Conservation (phyloP, 1,284 basidiomycete species). For the Ustilago trichophora region DNA sequence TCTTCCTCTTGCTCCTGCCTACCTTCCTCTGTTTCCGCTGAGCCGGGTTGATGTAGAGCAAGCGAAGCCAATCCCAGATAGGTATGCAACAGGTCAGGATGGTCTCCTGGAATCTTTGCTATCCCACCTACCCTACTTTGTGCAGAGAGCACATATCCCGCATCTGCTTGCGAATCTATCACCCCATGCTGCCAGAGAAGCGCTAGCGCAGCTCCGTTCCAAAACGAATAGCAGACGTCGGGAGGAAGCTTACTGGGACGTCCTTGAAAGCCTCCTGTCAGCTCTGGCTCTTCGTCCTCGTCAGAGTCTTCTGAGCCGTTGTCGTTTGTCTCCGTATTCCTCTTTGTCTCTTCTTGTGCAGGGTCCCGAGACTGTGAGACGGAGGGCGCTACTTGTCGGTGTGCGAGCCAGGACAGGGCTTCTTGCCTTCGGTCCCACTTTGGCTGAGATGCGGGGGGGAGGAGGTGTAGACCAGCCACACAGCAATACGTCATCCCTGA, state of each 20-base stretch:
- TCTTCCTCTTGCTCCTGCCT: too few species aligned
- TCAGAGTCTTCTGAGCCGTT: slow-evolving; percentile 7
- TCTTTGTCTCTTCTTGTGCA: background rate
- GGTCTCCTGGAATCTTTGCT: slow-evolving; percentile 53
- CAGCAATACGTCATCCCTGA: slow-evolving; percentile 96
- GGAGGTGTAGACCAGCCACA: slow-evolving; percentile 77
- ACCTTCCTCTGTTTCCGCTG: too few species aligned
- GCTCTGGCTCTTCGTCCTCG: slow-evolving; percentile 8
- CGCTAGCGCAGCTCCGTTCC: slow-evolving; percentile 57
- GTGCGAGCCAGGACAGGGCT: slow-evolving; percentile 16
- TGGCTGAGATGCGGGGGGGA: too few species aligned
- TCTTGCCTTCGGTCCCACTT: slow-evolving; percentile 8
- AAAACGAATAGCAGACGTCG: slow-evolving; percentile 65
- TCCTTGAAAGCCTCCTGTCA: slow-evolving; percentile 53
- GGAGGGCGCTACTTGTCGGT: slow-evolving; percentile 26
- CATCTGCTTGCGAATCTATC: slow-evolving; percentile 46
- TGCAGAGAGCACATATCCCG: slow-evolving; percentile 49
- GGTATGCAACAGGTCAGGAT: slow-evolving; percentile 61
- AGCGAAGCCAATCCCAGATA: slow-evolving; percentile 60
- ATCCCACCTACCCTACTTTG: slow-evolving; percentile 60
- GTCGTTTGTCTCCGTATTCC: too few species aligned
- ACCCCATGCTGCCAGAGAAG: slow-evolving; percentile 44
- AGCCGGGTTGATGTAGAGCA: slow-evolving; percentile 48
- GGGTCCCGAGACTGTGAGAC: background rate
- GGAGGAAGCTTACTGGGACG: slow-evolving; percentile 41